Conservation (phyloP, 1,139 yeast genomes). For the Lodderomyces metapsilosis region DNA sequence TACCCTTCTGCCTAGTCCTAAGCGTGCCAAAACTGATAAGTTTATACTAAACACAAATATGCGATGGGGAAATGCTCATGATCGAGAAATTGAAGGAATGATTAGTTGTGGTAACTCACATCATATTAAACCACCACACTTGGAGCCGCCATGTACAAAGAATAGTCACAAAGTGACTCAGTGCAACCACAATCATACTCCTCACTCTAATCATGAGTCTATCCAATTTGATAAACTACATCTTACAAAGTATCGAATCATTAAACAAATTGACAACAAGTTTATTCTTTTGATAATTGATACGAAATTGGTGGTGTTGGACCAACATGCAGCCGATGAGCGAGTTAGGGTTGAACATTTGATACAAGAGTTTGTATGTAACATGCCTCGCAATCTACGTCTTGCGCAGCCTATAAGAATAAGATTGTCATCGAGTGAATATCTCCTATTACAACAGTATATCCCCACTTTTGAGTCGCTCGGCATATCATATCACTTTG, state of each 20-base stretch:
- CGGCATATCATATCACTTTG: slow-evolving; percentile 33
- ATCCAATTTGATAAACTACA: slow-evolving; percentile 11
- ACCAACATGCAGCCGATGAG: slow-evolving; percentile 84
- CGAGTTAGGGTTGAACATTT: slow-evolving; percentile 55
- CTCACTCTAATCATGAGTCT: not conserved
- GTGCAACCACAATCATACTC: too few relatives aligned
- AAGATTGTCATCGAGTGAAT: slow-evolving; percentile 24
- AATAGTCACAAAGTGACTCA: too few relatives aligned
- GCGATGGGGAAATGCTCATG: slow-evolving; percentile 8
- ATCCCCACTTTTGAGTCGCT: slow-evolving; percentile 25
- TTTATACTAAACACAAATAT: slow-evolving; percentile 10
- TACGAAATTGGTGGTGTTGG: slow-evolving; percentile 39
- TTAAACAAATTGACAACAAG: slow-evolving; percentile 56
- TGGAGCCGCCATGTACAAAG: not conserved
- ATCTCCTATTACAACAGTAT: slow-evolving; percentile 26
- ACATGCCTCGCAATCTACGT: slow-evolving; percentile 3
- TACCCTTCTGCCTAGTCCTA: slow-evolving; percentile 11
- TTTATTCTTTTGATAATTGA: slow-evolving; percentile 50
- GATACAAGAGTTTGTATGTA: slow-evolving; percentile 29
- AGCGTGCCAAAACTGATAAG: slow-evolving; percentile 8
- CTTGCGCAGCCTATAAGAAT: slow-evolving; percentile 18
- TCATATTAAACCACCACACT: too few relatives aligned
- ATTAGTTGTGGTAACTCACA: slow-evolving; percentile 3
- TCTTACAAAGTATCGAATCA: slow-evolving; percentile 17
- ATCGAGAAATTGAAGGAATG: slow-evolving; percentile 11